Evolutionary conservation across 306 rosid genomes (phyloP).

Genomic region (Myrica gale): DNA sequence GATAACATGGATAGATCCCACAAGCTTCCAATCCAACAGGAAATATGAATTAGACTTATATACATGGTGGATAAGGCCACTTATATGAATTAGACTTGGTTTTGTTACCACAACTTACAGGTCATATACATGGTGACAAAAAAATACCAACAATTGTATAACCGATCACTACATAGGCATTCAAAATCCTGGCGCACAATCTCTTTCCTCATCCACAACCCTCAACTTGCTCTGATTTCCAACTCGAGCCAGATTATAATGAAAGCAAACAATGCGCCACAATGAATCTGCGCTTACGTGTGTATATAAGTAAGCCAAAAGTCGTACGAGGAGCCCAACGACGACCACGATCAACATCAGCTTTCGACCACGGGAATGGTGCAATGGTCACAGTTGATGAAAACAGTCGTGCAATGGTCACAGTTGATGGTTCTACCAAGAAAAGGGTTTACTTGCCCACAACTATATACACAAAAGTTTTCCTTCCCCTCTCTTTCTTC

Average conservation of each 20-base stretch:
- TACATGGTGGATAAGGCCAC: too few relatives aligned
- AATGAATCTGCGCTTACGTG: background rate
- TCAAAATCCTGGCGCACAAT: background rate
- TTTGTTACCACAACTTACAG: background rate
- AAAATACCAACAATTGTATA: background rate
- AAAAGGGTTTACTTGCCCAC: too few relatives aligned
- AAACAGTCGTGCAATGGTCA: too few relatives aligned
- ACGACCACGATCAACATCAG: too few relatives aligned
- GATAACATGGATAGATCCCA: background rate
- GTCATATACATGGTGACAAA: background rate
- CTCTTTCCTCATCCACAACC: too few relatives aligned
- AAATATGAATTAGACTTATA: background rate
- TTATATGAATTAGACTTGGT: background rate
- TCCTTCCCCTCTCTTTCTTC: too few relatives aligned
- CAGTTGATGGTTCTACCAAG: too few relatives aligned
- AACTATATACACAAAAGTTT: too few relatives aligned
- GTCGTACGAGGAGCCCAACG: background rate
- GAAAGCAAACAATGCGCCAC: conserved; percentile 17
- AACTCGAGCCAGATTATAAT: background rate
- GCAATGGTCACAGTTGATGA: too few relatives aligned
- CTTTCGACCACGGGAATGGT: too few relatives aligned
- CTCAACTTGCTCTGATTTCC: too few relatives aligned
- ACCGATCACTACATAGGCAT: background rate
- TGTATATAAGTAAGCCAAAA: background rate
- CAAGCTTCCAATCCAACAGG: background rate